phyloP scores from a whole-genome alignment of 768 basidiomycete genomes.

The Hydnum rufescens region DNA sequence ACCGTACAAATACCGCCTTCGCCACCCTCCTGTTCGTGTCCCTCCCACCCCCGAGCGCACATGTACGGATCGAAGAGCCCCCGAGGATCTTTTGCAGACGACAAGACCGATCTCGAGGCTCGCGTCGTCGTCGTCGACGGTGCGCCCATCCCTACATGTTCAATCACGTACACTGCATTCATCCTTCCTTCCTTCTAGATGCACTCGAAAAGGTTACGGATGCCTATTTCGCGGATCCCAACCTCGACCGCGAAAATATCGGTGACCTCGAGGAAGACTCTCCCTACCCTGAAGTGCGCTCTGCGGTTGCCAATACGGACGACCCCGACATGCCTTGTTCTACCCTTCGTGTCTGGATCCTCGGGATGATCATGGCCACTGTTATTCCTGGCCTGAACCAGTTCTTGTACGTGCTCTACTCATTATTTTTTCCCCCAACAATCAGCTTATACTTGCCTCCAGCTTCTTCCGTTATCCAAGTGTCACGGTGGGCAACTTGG shows the following conservation, averaged over 20 bases:
- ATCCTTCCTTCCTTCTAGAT: not conserved
- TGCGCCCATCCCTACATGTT: not conserved
- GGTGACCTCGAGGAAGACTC: constrained; percentile 10
- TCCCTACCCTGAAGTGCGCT: constrained; percentile 29
- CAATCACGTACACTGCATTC: not conserved
- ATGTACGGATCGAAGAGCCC: no score
- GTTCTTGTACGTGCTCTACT: constrained; percentile 32
- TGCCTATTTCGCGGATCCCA: constrained; percentile 2
- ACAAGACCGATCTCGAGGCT: no score
- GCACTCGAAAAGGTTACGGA: constrained; percentile 1
- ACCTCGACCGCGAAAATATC: not conserved
- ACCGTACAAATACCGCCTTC: no score
- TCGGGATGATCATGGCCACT: constrained; percentile 21
- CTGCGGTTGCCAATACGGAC: constrained; percentile 55
- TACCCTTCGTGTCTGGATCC: constrained; percentile 24
- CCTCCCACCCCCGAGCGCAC: no score
- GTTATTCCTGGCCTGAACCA: constrained; percentile 36
- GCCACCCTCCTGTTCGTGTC: no score
- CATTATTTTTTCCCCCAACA: not conserved
- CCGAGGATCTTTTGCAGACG: no score
- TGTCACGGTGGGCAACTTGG: constrained; percentile 14
- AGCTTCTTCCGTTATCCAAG: constrained; percentile 11
- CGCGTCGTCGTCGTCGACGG: no score
- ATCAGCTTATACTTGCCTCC: not conserved
- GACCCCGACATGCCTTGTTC: constrained; percentile 42